Evolutionary conservation across 176 grass and related monocot genomes (phyloP).

Genomic region (Oryza longistaminata): DNA sequence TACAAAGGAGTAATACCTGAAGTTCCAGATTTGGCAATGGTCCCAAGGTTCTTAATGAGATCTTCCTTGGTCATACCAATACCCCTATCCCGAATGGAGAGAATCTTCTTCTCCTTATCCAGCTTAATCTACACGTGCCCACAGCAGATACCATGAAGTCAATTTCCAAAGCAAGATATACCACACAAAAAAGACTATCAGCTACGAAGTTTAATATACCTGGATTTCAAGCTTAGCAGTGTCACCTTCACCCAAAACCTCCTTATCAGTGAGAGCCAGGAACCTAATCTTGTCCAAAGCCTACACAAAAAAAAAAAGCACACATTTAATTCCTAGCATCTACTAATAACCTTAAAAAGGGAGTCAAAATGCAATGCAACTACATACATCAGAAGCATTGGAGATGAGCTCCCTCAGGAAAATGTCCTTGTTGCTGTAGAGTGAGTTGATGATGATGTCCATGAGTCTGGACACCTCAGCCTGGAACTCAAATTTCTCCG

Average conservation of each 20-base stretch:
- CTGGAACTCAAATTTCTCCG: conserved; percentile 97
- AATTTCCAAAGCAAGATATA: not conserved
- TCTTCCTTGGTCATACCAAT: conserved; percentile 99
- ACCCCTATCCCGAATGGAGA: conserved; percentile 89
- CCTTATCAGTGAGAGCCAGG: conserved; percentile 91
- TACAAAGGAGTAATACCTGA: conserved; percentile 47
- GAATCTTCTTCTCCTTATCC: conserved; percentile 90
- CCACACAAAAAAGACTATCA: not conserved
- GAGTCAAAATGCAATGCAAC: not conserved
- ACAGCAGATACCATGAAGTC: not conserved
- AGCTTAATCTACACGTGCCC: conserved; percentile 82
- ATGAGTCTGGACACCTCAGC: conserved; percentile 97
- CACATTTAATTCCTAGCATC: not conserved
- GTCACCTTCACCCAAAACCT: conserved; percentile 81
- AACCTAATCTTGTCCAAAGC: conserved; percentile 98
- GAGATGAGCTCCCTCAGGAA: conserved; percentile 97
- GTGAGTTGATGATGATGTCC: conserved; percentile 99
- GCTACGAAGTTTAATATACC: conserved; percentile 36
- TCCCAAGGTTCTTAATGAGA: conserved; percentile 92
- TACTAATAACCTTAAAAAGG: not conserved
- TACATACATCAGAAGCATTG: conserved; percentile 90
- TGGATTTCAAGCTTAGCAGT: conserved; percentile 96
- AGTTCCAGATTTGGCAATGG: conserved; percentile 96
- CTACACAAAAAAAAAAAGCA: conserved; percentile 35
- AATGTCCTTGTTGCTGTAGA: conserved; percentile 99